phyloP scores from a whole-genome alignment of 2,329 filamentous ascomycete species.

The Colletotrichum caudatum region DNA sequence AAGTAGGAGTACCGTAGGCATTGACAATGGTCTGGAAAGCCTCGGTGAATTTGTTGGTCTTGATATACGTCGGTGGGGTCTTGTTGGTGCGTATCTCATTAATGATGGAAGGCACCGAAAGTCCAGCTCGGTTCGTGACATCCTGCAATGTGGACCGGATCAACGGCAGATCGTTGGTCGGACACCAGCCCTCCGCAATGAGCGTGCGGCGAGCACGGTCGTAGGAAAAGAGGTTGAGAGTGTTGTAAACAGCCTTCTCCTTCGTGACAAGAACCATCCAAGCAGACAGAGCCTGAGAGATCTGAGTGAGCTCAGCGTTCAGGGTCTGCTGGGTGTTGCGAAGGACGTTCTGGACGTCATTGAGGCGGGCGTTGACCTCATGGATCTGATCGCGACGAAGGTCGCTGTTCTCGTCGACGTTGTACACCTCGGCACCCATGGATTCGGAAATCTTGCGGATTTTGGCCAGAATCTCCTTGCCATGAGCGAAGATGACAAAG shows the following conservation, averaged over 20 bases:
- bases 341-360: conserved; percentile 91
- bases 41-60: conserved; percentile 98
- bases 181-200: conserved; percentile 98
- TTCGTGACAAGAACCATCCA: conserved; percentile 99
- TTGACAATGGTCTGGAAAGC: conserved; percentile 99
- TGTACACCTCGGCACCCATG: conserved; percentile 94
- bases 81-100: conserved; percentile 98
- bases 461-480: conserved; percentile 98
- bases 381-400: conserved; percentile 95
- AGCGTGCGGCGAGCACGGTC: conserved; percentile 95
- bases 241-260: conserved; percentile 97
- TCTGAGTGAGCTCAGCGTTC: conserved; percentile 92
- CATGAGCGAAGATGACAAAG: conserved; percentile 98
- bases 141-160: conserved; percentile 96
- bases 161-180: conserved; percentile 86
- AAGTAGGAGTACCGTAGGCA: conserved; percentile 97
- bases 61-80: conserved; percentile 95
- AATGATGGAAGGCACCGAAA: conserved; percentile 98
- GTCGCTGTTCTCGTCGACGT: conserved; percentile 97
- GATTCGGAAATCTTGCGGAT: conserved; percentile 99
- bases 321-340: conserved; percentile 95
- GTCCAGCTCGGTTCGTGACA: conserved; percentile 93
- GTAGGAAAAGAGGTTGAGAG: conserved; percentile 95
- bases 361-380: conserved; percentile 93
- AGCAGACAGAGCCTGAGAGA: conserved; percentile 89